These are phyloP conservation scores for Mucor saturninus DNA, from an alignment of 371 early-diverging fungal species.

Conservation along the genomic window DNA sequence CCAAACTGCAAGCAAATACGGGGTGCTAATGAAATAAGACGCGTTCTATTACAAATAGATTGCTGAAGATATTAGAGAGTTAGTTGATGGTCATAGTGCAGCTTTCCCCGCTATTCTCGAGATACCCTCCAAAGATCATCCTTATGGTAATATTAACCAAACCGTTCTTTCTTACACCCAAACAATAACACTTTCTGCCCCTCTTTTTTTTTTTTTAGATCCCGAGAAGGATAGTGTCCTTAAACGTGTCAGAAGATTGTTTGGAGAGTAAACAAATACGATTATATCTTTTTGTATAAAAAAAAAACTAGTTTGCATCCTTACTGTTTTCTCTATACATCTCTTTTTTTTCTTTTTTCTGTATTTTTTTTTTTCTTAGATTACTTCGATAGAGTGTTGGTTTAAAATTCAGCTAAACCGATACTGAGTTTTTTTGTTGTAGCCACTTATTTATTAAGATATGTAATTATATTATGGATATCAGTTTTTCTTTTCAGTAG, in stretches of 20 bases:
- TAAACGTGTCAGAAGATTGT: constrained; percentile 92
- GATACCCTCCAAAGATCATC: constrained; percentile 99
- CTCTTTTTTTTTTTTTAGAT: constrained; percentile 39
- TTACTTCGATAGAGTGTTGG: too few species aligned
- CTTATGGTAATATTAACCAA: constrained; percentile 68
- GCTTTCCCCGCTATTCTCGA: constrained; percentile 97
- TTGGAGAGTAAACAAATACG: constrained; percentile 70
- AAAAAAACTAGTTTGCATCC: too few species aligned
- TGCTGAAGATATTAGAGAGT: constrained; percentile 90
- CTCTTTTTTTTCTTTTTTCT: too few species aligned
- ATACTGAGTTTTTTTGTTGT: too few species aligned
- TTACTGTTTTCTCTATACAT: too few species aligned
- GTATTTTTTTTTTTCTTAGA: not conserved
- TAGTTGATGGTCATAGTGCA: constrained; percentile 88
- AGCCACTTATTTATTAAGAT: too few species aligned
- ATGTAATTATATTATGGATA: not conserved
- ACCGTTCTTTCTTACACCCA: not conserved
- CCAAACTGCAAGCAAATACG: not conserved
- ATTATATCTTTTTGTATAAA: too few species aligned
- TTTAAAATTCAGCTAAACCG: too few species aligned
- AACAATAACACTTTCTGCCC: not conserved
- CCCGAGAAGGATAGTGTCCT: constrained; percentile 94
- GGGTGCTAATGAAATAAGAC: not conserved
- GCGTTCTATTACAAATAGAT: constrained; percentile 58
- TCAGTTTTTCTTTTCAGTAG: not conserved